Conservation (phyloP, 495 filamentous ascomycete genomes). For the Neurospora terricola region DNA sequence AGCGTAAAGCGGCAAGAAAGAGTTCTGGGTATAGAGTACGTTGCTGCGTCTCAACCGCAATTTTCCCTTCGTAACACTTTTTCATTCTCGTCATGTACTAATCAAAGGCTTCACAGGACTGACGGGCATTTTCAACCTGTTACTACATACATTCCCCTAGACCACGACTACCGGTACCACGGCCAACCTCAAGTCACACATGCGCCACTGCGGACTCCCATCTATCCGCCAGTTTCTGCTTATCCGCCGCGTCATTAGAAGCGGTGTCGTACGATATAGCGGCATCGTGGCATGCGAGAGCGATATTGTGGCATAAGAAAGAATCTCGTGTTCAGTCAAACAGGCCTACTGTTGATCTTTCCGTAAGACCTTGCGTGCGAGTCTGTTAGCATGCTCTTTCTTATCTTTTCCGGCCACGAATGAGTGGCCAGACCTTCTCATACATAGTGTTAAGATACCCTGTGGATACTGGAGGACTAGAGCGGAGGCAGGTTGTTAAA, state of each 20-base stretch:
- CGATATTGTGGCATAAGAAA: background rate
- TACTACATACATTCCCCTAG: background rate
- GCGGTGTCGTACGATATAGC: background rate
- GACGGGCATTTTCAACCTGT: background rate
- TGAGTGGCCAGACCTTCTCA: background rate
- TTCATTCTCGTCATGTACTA: background rate
- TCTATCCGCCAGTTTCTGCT: background rate
- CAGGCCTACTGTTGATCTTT: background rate
- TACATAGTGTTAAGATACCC: background rate
- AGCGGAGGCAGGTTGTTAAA: background rate
- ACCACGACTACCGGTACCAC: background rate
- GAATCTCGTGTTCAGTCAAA: background rate
- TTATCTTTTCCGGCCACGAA: background rate
- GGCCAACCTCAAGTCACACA: background rate
- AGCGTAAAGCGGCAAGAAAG: constrained; percentile 12
- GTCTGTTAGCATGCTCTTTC: background rate
- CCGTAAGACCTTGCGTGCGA: background rate
- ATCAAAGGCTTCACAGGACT: background rate
- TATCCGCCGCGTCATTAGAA: background rate
- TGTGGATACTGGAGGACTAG: background rate
- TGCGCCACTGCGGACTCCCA: background rate
- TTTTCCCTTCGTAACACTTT: background rate
- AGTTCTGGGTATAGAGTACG: constrained; percentile 16
- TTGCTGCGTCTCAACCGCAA: background rate
- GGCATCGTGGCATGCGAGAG: background rate